These are phyloP conservation scores for Trametes meyenii DNA, from an alignment of 768 basidiomycete genomes.

Conservation along the genomic window DNA sequence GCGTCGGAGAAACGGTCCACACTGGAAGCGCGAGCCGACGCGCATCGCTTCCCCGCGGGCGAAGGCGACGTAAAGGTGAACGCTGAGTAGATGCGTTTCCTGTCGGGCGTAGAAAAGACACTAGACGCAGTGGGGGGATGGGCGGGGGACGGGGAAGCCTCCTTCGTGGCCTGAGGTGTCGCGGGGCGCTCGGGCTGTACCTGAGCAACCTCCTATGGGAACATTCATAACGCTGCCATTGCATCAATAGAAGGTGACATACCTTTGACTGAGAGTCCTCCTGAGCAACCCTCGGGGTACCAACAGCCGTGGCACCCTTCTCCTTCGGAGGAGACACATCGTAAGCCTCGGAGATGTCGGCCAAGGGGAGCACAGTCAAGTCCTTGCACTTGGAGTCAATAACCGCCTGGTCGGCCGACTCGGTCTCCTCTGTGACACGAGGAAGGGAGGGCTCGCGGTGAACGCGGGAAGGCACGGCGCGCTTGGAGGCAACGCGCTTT, in stretches of 20 bases:
- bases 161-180: conserved; percentile 12
- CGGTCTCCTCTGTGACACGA: conserved; percentile 58
- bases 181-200: conserved; percentile 6
- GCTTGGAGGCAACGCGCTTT: conserved; percentile 35
- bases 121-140: conserved; percentile 31
- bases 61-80: conserved; percentile 83
- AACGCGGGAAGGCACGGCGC: conserved; percentile 34
- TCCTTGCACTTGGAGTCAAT: conserved; percentile 81
- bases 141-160: conserved; percentile 34
- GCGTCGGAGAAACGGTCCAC: conserved; percentile 28
- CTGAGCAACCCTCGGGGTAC: not conserved
- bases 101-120: conserved; percentile 73
- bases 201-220: not conserved
- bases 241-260: not conserved
- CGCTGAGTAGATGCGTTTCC: conserved; percentile 68
- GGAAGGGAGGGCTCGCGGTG: conserved; percentile 63
- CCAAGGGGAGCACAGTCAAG: conserved; percentile 75
- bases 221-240: no score
- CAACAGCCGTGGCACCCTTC: conserved; percentile 4
- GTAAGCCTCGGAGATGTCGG: conserved; percentile 75
- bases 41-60: conserved; percentile 57
- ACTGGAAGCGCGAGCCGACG: conserved; percentile 25
- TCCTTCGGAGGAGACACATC: conserved; percentile 37
- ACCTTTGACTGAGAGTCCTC: not conserved
- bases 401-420: conserved; percentile 48